A percentile compares a stretch with the other conserved stretches of the same genome.
These are phyloP conservation scores for Pleurotus salmoneostramineus DNA, from an alignment of 768 basidiomycete genomes.

Conservation along the genomic window DNA sequence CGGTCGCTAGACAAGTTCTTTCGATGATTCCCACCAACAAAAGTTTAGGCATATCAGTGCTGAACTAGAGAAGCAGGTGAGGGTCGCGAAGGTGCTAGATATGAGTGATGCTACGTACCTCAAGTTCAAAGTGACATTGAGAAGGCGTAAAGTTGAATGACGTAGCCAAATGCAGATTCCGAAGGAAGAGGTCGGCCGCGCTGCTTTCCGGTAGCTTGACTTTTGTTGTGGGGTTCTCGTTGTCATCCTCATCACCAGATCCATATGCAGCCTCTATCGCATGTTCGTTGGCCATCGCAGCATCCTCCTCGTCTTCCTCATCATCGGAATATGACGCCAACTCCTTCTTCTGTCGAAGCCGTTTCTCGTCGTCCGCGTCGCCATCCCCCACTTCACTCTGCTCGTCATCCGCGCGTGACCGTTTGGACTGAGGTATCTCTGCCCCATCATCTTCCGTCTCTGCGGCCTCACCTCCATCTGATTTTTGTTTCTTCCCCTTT, in stretches of 20 bases:
- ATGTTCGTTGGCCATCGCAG: slow-evolving; percentile 47
- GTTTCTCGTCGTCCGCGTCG: slow-evolving; percentile 79
- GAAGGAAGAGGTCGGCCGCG: slow-evolving; percentile 50
- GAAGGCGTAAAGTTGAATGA: slow-evolving; percentile 67
- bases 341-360: slow-evolving; percentile 65
- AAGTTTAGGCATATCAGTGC: slow-evolving; percentile 85
- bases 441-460: slow-evolving; percentile 55
- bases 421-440: slow-evolving; percentile 27
- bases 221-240: slow-evolving; percentile 16
- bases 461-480: slow-evolving; percentile 43
- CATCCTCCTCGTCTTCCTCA: slow-evolving; percentile 50
- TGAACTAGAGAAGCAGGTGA: slow-evolving; percentile 53
- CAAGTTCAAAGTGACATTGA: slow-evolving; percentile 75
- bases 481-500: slow-evolving; percentile 58
- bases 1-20: slow-evolving; percentile 74
- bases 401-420: slow-evolving; percentile 46
- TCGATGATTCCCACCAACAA: slow-evolving; percentile 93
- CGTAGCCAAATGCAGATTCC: slow-evolving; percentile 60
- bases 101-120: slow-evolving; percentile 49
- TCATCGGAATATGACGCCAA: slow-evolving; percentile 77
- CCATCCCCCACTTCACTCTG: slow-evolving; percentile 78
- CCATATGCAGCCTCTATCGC: slow-evolving; percentile 63
- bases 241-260: slow-evolving; percentile 39
- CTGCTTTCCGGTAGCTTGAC: slow-evolving; percentile 32
- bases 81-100: neutral